A percentile compares a stretch with the other conserved stretches of the same genome.
phyloP scores from a whole-genome alignment of 116 monocot species.

The Zostera marina region DNA sequence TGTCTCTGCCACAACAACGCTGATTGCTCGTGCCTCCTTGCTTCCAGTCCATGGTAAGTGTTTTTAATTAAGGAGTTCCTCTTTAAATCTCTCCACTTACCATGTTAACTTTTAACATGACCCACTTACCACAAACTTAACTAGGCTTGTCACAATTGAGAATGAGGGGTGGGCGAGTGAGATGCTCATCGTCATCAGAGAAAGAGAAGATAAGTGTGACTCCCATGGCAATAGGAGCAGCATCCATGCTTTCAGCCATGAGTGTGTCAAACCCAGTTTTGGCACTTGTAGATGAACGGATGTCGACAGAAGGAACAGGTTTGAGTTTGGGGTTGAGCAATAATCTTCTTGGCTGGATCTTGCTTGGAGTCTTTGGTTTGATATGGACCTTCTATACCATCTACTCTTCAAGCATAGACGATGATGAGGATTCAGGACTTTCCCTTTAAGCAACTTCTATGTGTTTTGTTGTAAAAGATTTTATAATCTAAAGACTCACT shows the following conservation, averaged over 20 bases:
- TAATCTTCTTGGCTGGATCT: constrained; percentile 73
- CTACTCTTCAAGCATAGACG: constrained; percentile 64
- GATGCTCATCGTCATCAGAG: constrained; percentile 34
- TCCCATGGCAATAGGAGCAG: background rate
- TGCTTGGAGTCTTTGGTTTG: constrained; percentile 72
- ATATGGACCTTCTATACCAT: constrained; percentile 78
- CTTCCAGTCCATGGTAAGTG: constrained; percentile 7
- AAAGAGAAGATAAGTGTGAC: constrained; percentile 3
- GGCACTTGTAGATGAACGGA: constrained; percentile 80
- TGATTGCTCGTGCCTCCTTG: constrained; percentile 10
- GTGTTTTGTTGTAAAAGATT: constrained; percentile 1
- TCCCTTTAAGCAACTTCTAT: constrained; percentile 10
- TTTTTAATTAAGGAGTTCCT: too few species aligned
- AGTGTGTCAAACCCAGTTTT: constrained; percentile 41
- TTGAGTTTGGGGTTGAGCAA: constrained; percentile 76
- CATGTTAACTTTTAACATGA: background rate
- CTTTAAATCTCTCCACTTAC: background rate
- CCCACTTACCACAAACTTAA: too few species aligned
- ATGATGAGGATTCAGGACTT: constrained; percentile 27
- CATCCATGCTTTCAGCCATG: constrained; percentile 20
- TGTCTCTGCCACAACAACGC: background rate
- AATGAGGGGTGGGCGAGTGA: constrained; percentile 24
- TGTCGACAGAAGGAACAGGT: constrained; percentile 87
- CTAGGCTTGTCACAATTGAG: constrained; percentile 42
- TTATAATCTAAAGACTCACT: background rate